Percentiles rank a stretch among this genome's conserved stretches.
phyloP scores from a whole-genome alignment of 768 basidiomycete species.

The Jaapia argillacea region DNA sequence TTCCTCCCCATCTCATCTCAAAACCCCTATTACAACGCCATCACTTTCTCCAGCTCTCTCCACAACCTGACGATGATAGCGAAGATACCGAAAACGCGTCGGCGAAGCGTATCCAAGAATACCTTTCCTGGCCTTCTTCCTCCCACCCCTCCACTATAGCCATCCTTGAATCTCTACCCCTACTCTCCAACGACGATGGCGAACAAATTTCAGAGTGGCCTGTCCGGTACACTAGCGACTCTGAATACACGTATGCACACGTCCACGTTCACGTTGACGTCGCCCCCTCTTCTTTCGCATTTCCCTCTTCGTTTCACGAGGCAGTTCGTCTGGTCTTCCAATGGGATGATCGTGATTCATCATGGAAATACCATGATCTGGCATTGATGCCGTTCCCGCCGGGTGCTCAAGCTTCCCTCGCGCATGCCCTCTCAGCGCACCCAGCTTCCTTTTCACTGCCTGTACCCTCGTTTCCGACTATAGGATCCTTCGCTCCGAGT shows the following conservation, averaged over 20 bases:
- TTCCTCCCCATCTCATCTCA: conserved; percentile 57
- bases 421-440: conserved; percentile 20
- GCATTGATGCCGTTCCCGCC: conserved; percentile 64
- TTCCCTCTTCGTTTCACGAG: conserved; percentile 24
- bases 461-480: too few relatives aligned
- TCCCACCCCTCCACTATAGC: conserved; percentile 24
- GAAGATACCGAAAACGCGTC: too few relatives aligned
- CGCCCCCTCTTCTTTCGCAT: conserved; percentile 22
- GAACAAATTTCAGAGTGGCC: conserved; percentile 18
- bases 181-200: conserved; percentile 19
- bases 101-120: conserved; percentile 40
- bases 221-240: conserved; percentile 33
- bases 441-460: conserved; percentile 16
- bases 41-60: conserved; percentile 46
- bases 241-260: conserved; percentile 47
- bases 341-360: conserved; percentile 39
- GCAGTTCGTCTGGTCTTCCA: conserved; percentile 57
- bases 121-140: conserved; percentile 59
- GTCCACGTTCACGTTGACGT: too few relatives aligned
- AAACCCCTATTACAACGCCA: conserved; percentile 51
- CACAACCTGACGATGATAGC: too few relatives aligned
- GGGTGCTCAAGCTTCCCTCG: conserved; percentile 19
- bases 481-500: too few relatives aligned
- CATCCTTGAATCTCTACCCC: conserved; percentile 32
- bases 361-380: conserved; percentile 72